Evolutionary conservation across 2,329 filamentous ascomycete genomes (phyloP).

Genomic region (Aspergillus sp.): DNA sequence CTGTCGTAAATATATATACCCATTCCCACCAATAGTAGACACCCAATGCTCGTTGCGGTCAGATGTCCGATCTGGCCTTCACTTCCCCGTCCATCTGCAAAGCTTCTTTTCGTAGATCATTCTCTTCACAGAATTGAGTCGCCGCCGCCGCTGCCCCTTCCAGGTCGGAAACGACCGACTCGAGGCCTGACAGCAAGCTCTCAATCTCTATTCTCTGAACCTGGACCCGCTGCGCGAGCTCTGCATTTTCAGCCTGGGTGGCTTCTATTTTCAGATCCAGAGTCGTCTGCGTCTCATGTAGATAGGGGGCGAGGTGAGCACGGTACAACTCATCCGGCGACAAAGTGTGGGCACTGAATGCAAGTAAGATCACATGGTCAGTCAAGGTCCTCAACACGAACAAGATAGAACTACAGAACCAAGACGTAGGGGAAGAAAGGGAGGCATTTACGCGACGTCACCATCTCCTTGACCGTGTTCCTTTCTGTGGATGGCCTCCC

Average conservation of each 20-base stretch:
- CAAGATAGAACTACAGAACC: conserved; percentile 1
- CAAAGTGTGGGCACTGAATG: conserved; percentile 56
- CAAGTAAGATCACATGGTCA: background rate
- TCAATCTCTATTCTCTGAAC: conserved; percentile 59
- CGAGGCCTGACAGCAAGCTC: conserved; percentile 53
- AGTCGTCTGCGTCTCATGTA: conserved; percentile 50
- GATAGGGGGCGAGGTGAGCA: conserved; percentile 59
- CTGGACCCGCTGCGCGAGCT: conserved; percentile 51
- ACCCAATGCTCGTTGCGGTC: conserved; percentile 8
- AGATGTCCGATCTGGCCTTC: conserved; percentile 28
- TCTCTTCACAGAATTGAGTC: conserved; percentile 37
- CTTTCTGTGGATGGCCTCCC: conserved; percentile 57
- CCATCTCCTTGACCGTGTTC: conserved; percentile 40
- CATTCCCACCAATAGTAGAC: background rate
- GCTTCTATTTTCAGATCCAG: conserved; percentile 51
- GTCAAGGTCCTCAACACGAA: background rate
- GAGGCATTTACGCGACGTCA: conserved; percentile 48
- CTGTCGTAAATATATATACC: conserved; percentile 26
- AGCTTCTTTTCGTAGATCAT: conserved; percentile 42
- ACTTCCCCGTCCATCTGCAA: conserved; percentile 46
- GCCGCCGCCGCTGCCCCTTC: conserved; percentile 50
- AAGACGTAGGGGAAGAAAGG: conserved; percentile 3
- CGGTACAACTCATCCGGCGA: conserved; percentile 56
- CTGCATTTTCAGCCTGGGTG: conserved; percentile 54
- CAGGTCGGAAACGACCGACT: conserved; percentile 57